phyloP scores from a whole-genome alignment of 805 yeast species.

The Metschnikowia kunwiensis region DNA sequence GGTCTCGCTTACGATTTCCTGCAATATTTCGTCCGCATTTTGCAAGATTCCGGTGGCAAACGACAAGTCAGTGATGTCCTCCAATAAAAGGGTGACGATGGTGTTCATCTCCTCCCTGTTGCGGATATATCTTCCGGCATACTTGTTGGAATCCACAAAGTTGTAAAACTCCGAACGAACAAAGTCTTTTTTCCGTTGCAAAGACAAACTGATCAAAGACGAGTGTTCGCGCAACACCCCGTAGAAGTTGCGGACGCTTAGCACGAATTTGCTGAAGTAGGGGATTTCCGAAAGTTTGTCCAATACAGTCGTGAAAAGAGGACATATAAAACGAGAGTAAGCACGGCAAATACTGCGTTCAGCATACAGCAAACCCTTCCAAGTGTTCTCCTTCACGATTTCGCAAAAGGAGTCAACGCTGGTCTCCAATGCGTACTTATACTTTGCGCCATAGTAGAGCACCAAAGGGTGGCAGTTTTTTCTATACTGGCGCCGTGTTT shows the following conservation, averaged over 20 bases:
- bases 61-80: slow-evolving; percentile 5
- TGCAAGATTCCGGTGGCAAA: background rate
- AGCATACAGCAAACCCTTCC: slow-evolving; percentile 2
- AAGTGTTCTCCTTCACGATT: slow-evolving; percentile 1
- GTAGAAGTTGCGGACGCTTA: background rate
- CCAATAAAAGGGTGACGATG: slow-evolving; percentile 9
- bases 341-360: background rate
- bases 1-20: background rate
- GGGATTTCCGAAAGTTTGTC: background rate
- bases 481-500: slow-evolving; percentile 3
- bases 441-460: slow-evolving; percentile 12
- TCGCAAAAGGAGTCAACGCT: slow-evolving; percentile 6
- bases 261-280: background rate
- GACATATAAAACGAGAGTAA: slow-evolving; percentile 3
- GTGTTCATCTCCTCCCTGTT: slow-evolving; percentile 5
- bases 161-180: slow-evolving; percentile 11
- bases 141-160: slow-evolving; percentile 6
- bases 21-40: background rate
- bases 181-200: slow-evolving; percentile 17
- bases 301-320: background rate
- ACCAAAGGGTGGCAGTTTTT: slow-evolving; percentile 11
- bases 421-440: slow-evolving; percentile 10
- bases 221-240: slow-evolving; percentile 10
- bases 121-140: slow-evolving; percentile 1
- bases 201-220: slow-evolving; percentile 4